These are phyloP conservation scores for Penicillium sp. DNA, from an alignment of 2,329 filamentous ascomycete genomes.

Conservation along the genomic window DNA sequence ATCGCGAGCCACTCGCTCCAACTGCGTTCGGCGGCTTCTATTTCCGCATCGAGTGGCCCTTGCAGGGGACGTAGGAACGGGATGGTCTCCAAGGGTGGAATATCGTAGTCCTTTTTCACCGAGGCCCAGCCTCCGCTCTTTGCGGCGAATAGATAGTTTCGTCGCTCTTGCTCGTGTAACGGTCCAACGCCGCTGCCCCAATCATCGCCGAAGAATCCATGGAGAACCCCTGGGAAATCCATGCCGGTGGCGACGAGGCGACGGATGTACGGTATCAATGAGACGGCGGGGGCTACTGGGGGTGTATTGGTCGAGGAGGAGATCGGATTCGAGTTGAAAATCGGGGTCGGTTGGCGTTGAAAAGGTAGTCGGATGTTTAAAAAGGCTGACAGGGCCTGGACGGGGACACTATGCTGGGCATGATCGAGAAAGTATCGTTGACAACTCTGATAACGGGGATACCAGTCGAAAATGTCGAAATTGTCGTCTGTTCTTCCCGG, in stretches of 20 bases:
- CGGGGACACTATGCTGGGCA: slow-evolving; percentile 73
- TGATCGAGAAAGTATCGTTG: slow-evolving; percentile 86
- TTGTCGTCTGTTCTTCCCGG: slow-evolving; percentile 40
- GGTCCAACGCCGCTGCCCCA: slow-evolving; percentile 75
- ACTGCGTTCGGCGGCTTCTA: slow-evolving; percentile 70
- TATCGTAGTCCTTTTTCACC: slow-evolving; percentile 88
- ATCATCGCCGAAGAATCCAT: slow-evolving; percentile 95
- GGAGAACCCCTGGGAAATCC: slow-evolving; percentile 77
- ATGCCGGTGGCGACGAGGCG: slow-evolving; percentile 87
- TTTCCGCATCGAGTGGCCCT: slow-evolving; percentile 69
- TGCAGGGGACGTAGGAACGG: slow-evolving; percentile 84
- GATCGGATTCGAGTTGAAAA: slow-evolving; percentile 38
- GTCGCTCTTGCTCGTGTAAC: slow-evolving; percentile 79
- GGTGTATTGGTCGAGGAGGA: slow-evolving; percentile 30
- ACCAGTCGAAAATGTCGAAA: slow-evolving; percentile 77
- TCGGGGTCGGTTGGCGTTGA: slow-evolving; percentile 57
- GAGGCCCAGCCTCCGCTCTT: slow-evolving; percentile 87
- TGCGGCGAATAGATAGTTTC: slow-evolving; percentile 91
- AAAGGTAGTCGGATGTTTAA: slow-evolving; percentile 88
- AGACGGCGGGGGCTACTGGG: slow-evolving; percentile 47
- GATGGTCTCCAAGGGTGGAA: slow-evolving; percentile 71
- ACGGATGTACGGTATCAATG: slow-evolving; percentile 80
- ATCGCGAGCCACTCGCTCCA: slow-evolving; percentile 97
- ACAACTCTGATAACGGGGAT: slow-evolving; percentile 83
- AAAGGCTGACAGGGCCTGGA: slow-evolving; percentile 83